phyloP scores from a whole-genome alignment of 306 rosid species.

The Glycyrrhiza uralensis region DNA sequence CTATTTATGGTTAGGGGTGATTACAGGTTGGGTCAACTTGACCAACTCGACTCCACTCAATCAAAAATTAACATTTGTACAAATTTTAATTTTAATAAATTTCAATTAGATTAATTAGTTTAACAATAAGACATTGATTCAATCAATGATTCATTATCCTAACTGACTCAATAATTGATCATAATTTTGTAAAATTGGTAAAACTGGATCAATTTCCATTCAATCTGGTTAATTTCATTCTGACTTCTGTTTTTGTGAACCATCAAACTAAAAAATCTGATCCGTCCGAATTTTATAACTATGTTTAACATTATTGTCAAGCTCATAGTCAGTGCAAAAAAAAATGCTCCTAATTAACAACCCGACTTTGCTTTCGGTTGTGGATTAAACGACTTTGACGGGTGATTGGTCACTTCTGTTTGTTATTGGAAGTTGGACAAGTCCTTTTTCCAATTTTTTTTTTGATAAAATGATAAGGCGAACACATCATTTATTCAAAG shows the following conservation, averaged over 20 bases:
- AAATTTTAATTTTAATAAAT: too few relatives aligned
- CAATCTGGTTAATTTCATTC: too few relatives aligned
- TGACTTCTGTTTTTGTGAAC: background rate
- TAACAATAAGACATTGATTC: too few relatives aligned
- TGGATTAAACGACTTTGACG: background rate
- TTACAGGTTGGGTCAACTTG: too few relatives aligned
- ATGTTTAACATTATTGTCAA: background rate
- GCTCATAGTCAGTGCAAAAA: background rate
- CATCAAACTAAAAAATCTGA: background rate
- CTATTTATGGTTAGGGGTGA: background rate
- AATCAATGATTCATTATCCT: too few relatives aligned
- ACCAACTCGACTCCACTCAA: too few relatives aligned
- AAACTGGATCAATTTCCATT: too few relatives aligned
- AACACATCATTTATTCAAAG: background rate
- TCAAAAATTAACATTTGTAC: too few relatives aligned
- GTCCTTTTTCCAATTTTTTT: slow-evolving; percentile 1
- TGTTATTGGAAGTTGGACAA: slow-evolving; percentile 14
- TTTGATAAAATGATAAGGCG: too few relatives aligned
- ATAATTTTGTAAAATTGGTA: too few relatives aligned
- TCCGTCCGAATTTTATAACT: background rate
- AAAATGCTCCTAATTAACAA: background rate
- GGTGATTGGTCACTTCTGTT: slow-evolving; percentile 7
- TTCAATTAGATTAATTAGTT: too few relatives aligned
- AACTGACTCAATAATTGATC: too few relatives aligned
- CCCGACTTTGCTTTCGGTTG: background rate